Evolutionary conservation across 768 basidiomycete genomes (phyloP).

Genomic region (Leucogyrophana mollusca): DNA sequence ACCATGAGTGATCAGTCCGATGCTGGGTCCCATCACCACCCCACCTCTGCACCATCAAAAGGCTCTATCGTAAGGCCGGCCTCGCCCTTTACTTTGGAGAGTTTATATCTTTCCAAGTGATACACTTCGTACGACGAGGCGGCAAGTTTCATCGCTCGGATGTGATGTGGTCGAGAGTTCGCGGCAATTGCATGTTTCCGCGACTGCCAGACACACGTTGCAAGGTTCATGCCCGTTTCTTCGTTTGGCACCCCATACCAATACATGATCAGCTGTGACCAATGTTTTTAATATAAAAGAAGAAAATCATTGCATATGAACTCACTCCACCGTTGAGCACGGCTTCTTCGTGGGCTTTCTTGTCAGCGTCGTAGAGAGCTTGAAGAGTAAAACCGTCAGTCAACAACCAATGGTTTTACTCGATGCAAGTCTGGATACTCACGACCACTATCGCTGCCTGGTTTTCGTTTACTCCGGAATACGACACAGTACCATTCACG

Average conservation of each 20-base stretch:
- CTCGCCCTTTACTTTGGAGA: slow-evolving; percentile 67
- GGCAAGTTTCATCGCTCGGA: slow-evolving; percentile 81
- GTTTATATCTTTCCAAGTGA: slow-evolving; percentile 68
- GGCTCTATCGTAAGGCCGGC: slow-evolving; percentile 53
- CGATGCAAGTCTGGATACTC: slow-evolving; percentile 21
- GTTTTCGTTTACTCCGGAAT: slow-evolving; percentile 77
- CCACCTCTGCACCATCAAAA: slow-evolving; percentile 65
- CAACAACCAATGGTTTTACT: background rate
- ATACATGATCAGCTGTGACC: slow-evolving; percentile 73
- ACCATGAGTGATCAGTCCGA: background rate
- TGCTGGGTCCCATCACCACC: slow-evolving; percentile 54
- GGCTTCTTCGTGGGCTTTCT: slow-evolving; percentile 89
- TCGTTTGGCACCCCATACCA: slow-evolving; percentile 90
- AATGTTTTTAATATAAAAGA: slow-evolving; percentile 7
- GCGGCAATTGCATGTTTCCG: slow-evolving; percentile 82
- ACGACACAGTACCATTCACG: slow-evolving; percentile 92
- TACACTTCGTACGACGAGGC: slow-evolving; percentile 77
- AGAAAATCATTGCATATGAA: slow-evolving; percentile 8
- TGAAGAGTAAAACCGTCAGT: slow-evolving; percentile 6
- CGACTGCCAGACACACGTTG: slow-evolving; percentile 95
- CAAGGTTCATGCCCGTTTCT: slow-evolving; percentile 79
- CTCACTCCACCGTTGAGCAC: slow-evolving; percentile 81
- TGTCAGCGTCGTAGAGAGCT: slow-evolving; percentile 88
- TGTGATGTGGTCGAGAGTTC: slow-evolving; percentile 76
- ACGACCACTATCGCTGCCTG: slow-evolving; percentile 70